Conservation (phyloP, 225 moss, liverwort and hornwort species). For the Pseudoscleropodium purum region DNA sequence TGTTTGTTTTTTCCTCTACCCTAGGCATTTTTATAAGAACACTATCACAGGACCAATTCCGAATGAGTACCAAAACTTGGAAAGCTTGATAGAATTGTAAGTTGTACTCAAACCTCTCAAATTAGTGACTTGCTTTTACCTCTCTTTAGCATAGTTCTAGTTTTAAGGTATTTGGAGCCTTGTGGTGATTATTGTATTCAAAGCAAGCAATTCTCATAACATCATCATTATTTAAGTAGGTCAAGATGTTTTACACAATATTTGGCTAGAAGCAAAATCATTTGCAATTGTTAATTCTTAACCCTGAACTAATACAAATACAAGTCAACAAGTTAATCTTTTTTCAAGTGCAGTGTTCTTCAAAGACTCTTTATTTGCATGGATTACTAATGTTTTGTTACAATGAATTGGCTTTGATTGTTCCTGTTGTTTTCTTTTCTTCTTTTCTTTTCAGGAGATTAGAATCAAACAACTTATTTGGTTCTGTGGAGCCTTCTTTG, state of each 20-base stretch:
- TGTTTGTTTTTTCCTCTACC: neutral
- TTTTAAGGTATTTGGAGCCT: neutral
- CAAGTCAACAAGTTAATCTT: neutral
- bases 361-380: too few species aligned
- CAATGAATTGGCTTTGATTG: neutral
- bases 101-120: neutral
- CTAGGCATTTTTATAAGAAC: conserved; percentile 30
- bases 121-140: neutral
- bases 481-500: conserved; percentile 1
- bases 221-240: too few species aligned
- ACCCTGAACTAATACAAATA: neutral
- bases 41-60: conserved; percentile 32
- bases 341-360: too few species aligned
- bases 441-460: conserved; percentile 12
- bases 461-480: conserved; percentile 18
- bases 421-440: neutral
- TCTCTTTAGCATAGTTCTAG: neutral
- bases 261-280: neutral
- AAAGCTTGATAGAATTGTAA: conserved; percentile 19
- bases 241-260: neutral
- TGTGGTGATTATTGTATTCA: neutral
- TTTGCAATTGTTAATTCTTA: neutral
- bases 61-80: conserved; percentile 5
- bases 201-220: neutral
- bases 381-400: neutral